Evolutionary conservation across 2,329 filamentous ascomycete genomes (phyloP), one percentile per base, ranked within the genome.

Genomic region (Colletotrichum spaethianum): DNA sequence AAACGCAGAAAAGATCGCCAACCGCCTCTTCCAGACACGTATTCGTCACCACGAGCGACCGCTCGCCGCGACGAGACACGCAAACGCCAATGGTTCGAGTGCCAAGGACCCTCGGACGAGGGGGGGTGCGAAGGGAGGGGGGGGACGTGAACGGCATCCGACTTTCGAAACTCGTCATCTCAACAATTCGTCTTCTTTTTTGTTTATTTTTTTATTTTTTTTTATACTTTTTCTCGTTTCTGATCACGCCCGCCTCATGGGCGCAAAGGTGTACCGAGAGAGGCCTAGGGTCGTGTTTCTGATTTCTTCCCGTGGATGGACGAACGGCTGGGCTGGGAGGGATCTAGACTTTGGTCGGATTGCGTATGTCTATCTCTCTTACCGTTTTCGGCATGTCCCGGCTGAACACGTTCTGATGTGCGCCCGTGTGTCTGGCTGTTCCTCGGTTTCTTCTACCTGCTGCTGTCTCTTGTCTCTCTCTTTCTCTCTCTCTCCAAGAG

Each of bases 11-110:
- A 12, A 8, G 18, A 23, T 20, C 53, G 8, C 20, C 12, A 56
- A 38, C 11, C 48, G 18, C 26, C 12, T 7, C 33, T 14, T 23
- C 31, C 53, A 9, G 31, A 38, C 23, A 38, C 16, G 53, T 14
- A 38, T 9, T 56, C 33, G 53, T 56, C 53, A 56, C 53, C 20
- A 56, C 8, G 33, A 56, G n/a, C n/a, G 33, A 36, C 12, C 7
- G 5, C 46, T 40, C 44, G 33, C 31, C 23, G 14, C 38, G 31
- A 36, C n/a, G 36, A 42, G 40, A 42, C 16, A 66, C 64, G 68
- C 56, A 62, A 57, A 62, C 31, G 64, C 64, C 68, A 57, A 62
- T 61, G 63, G 63, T 68, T 68, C 50, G 57, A 52, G 36, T 63
- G 64, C 64, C 64, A 68, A 63, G 68, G 26, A 16, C 36, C 42